A percentile compares a stretch with the other conserved stretches of the same genome.
Evolutionary conservation across 257 asterid species (phyloP).

Genomic region (Solanum chiquidenum): DNA sequence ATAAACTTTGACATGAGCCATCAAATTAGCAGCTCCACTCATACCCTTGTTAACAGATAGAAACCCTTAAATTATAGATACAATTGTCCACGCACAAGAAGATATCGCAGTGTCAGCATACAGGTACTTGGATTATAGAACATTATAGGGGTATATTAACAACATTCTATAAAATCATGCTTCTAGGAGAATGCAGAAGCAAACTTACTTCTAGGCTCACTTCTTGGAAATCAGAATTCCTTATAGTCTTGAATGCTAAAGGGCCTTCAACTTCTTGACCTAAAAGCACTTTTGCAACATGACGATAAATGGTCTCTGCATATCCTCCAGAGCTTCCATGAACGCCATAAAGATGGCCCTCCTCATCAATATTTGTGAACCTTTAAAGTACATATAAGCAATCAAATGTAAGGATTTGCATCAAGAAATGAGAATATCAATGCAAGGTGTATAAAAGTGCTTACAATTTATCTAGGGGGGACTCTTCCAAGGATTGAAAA

Average conservation of each 20-base stretch:
- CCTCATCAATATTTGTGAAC: conserved; percentile 64
- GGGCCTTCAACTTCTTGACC: conserved; percentile 62
- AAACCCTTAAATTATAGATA: neutral
- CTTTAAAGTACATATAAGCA: conserved; percentile 22
- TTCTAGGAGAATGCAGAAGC: neutral
- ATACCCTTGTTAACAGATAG: neutral
- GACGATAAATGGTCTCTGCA: conserved; percentile 73
- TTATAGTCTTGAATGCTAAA: conserved; percentile 57
- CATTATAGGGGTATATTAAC: neutral
- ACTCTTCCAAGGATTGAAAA: conserved; percentile 64
- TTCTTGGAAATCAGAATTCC: conserved; percentile 88
- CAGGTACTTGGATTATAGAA: neutral
- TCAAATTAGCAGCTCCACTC: neutral
- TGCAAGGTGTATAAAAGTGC: neutral
- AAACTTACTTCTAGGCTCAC: conserved; percentile 72
- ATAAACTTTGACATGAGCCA: neutral
- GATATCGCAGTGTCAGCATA: neutral
- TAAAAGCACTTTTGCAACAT: conserved; percentile 64
- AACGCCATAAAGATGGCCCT: conserved; percentile 62
- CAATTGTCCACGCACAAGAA: neutral
- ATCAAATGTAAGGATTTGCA: conserved; percentile 1
- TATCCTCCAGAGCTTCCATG: conserved; percentile 95
- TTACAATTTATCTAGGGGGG: conserved; percentile 83
- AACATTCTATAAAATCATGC: neutral
- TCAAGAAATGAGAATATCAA: neutral